Base-by-base conservation (phyloP, 2,329 filamentous ascomycete species). In the Aspergillus eucalypticola region DNA sequence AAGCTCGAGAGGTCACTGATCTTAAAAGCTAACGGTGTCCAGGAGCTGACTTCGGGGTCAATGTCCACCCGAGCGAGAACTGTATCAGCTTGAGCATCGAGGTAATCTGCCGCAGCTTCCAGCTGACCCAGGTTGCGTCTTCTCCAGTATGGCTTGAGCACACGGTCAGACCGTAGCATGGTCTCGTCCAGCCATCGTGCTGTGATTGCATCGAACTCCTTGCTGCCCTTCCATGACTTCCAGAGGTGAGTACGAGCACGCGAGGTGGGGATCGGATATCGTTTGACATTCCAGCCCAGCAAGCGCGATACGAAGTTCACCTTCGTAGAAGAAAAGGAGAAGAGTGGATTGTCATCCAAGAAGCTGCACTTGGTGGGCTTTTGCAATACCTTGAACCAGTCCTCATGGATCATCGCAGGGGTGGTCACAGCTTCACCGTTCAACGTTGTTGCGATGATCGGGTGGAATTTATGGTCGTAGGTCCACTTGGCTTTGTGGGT, bases 371-470 rank as follows among this genome's bases (percentile, higher is more conserved):
- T 67, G 29, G 66, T 72, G 0, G 79, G 79, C 66, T 80, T 81
- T 56, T 74, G 66, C 1, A 81, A 68, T 5, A 81, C 73, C 13
- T 71, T 69, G 25, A 81, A 70, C 66, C 74, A 75, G 61, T 81
- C 79, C 39, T 81, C 74, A 23, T 78, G 76, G 55, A 85, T 84
- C 76, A 84, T 81, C n/a, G 79, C 74, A 3, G 83, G 83, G 1
- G 83, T 84, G 38, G 80, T 75, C 1, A 83, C 76, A 10, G 73
- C 66, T 46, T 78, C 69, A 2, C 82, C 82, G 61, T 84, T 84
- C 5, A 84, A 74, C 42, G 71, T 79, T 6, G 79, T 80, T n/a
- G 72, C 69, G 25, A 81, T 79, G 3, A 73, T 75, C 3, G 79
- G 78, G 60, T 81, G 77, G 61, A 79, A 79, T 64, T 80, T 79